Base-by-base conservation (phyloP, 352 stramenopile species). In the Phytopythium delawarense region DNA sequence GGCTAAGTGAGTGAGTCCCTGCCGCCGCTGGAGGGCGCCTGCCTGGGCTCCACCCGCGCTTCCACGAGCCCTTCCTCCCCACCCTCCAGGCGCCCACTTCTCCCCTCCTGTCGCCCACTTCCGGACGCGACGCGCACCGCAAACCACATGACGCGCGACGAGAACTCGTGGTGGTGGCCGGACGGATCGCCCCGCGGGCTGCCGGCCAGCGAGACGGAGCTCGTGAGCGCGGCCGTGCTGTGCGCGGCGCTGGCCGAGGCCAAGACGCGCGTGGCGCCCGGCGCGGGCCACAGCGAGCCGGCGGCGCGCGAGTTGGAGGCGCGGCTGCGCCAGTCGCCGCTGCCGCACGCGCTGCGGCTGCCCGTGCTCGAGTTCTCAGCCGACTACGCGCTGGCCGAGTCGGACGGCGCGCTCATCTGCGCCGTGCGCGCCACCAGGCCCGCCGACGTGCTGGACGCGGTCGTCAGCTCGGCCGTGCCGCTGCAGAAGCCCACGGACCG, bases 181-280 rank as follows among this genome's bases (percentile, higher is more conserved):
- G 23, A 49, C 20, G 34, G 20, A 12, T 45, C 34, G 44, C 56
- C 40, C 34, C 46, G 70, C 13, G 59, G 32, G 11, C 59, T 80
- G 46, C 74, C 70, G 11, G 77, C 74, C 51, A 90, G 76, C 54
- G 84, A 92, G 78, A 86, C 70, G 23, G 84, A 91, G 57, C 57
- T 92, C 45, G 67, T 92, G 20, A 88, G 84, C 63, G 84, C 86
- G 23, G 84, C 84, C 21, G 79, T 94, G 28, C 52, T 94, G 34
- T 94, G 86, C 66, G 84, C 80, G 9, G 83, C 84, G 3, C 64
- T 91, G 48, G 69, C 74, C 48, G 75, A 75, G 16, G 72, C 67
- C 34, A 52, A 75, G 52, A 61, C 58, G 30, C 55, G 73, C 16
- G 64, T 62, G 52, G 64, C 64, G 4, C 61, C 56, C 11, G 34